Conservation (phyloP, 352 stramenopile genomes). For the Stramenopiles sp. region DNA sequence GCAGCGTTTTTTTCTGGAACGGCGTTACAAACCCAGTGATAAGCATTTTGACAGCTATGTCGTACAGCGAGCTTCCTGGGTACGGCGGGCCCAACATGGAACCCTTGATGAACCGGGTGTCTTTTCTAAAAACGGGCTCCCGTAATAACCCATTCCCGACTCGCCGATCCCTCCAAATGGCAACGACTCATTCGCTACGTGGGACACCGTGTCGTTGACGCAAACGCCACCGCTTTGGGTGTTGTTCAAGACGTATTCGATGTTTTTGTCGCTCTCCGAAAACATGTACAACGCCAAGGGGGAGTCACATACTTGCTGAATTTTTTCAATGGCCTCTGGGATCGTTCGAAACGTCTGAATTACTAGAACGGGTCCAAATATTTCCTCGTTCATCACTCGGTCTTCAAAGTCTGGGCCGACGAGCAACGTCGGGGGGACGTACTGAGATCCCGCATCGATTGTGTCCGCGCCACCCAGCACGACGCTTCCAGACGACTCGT, state of each 20-base stretch:
- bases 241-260: slow-evolving; percentile 28
- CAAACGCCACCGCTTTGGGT: slow-evolving; percentile 38
- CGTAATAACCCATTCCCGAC: slow-evolving; percentile 50
- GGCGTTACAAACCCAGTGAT: not conserved
- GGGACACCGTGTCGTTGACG: slow-evolving; percentile 56
- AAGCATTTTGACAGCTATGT: not conserved
- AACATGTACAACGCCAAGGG: slow-evolving; percentile 66
- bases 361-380: slow-evolving; percentile 65
- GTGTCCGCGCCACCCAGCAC: slow-evolving; percentile 35
- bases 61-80: not conserved
- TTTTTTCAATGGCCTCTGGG: slow-evolving; percentile 47
- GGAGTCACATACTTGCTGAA: slow-evolving; percentile 28
- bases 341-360: slow-evolving; percentile 65
- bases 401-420: slow-evolving; percentile 22
- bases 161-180: slow-evolving; percentile 55
- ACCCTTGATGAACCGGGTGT: too few species aligned
- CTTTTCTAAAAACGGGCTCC: too few species aligned
- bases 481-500: slow-evolving; percentile 29
- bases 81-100: not conserved
- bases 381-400: slow-evolving; percentile 41
- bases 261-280: slow-evolving; percentile 26
- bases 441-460: slow-evolving; percentile 42
- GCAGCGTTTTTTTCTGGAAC: not conserved
- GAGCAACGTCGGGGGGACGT: slow-evolving; percentile 61
- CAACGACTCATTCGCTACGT: slow-evolving; percentile 37